These are phyloP conservation scores for Diaporthe ilicicola DNA, from an alignment of 2,329 filamentous ascomycete genomes.

Conservation along the genomic window DNA sequence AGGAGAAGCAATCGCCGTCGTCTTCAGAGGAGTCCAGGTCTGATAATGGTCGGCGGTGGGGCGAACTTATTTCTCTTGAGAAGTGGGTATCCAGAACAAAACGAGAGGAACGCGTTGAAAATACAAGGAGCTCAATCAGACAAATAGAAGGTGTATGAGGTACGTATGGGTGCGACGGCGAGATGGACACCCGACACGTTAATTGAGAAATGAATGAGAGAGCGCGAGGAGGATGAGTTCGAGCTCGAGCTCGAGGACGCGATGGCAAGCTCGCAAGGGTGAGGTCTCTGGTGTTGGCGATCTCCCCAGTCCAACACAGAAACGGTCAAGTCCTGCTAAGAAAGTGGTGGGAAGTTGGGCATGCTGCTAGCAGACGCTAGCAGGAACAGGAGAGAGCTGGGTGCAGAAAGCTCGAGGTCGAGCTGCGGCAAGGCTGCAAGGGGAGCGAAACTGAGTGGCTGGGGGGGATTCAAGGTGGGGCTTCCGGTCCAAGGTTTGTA, in stretches of 20 bases:
- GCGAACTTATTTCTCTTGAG: not conserved
- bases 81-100: not conserved
- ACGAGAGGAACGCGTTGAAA: not conserved
- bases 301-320: constrained; percentile 21
- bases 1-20: not conserved
- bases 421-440: constrained; percentile 17
- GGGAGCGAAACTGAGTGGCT: constrained; percentile 29
- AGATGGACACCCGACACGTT: not conserved
- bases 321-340: constrained; percentile 29
- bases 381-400: constrained; percentile 9
- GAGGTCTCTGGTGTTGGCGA: not conserved
- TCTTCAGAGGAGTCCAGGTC: not conserved
- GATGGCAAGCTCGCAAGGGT: constrained; percentile 1
- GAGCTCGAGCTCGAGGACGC: constrained; percentile 10
- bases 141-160: not conserved
- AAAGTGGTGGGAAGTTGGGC: not conserved
- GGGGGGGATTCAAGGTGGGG: constrained; percentile 26
- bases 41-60: not conserved
- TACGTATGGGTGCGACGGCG: not conserved
- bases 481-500: not conserved
- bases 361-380: constrained; percentile 24
- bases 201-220: not conserved
- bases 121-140: not conserved
- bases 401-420: constrained; percentile 16
- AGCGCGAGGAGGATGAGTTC: not conserved